Percentiles rank a stretch among this genome's conserved stretches.
These are phyloP conservation scores for Sclerotinia borealis DNA, from an alignment of 2,329 filamentous ascomycete species.

Conservation along the genomic window DNA sequence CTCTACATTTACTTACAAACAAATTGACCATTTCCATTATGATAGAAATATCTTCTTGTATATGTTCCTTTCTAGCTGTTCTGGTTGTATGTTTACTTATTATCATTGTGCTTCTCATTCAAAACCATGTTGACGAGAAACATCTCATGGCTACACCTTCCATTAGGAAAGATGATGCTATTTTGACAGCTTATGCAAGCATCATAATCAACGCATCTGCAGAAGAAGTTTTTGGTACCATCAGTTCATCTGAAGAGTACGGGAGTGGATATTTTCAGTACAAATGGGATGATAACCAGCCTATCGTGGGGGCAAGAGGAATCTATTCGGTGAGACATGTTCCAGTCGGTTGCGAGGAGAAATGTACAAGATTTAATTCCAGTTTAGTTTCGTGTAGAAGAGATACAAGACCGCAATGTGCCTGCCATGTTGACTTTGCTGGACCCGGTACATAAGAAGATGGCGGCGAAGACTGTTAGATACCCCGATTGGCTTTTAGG, in stretches of 20 bases:
- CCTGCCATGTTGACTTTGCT: slow-evolving; percentile 16
- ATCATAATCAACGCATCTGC: slow-evolving; percentile 18
- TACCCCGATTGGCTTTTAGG: slow-evolving; percentile 21
- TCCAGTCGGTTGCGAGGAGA: neutral
- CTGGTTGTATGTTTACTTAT: slow-evolving; percentile 11
- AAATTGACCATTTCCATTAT: neutral
- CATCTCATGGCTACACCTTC: slow-evolving; percentile 14
- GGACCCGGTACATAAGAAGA: slow-evolving; percentile 16
- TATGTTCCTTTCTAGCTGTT: neutral
- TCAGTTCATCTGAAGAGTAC: slow-evolving; percentile 19
- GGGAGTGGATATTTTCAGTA: slow-evolving; percentile 16
- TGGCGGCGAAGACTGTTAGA: slow-evolving; percentile 14
- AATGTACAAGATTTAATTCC: neutral
- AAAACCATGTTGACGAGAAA: slow-evolving; percentile 11
- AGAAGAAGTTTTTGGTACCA: slow-evolving; percentile 20
- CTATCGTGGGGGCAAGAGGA: slow-evolving; percentile 18
- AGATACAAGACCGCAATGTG: neutral
- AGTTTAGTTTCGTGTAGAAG: slow-evolving; percentile 3
- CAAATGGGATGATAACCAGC: slow-evolving; percentile 16
- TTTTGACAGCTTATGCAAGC: slow-evolving; percentile 18
- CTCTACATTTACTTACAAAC: neutral
- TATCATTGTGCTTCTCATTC: slow-evolving; percentile 15
- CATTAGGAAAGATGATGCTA: slow-evolving; percentile 14
- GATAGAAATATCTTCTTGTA: neutral
- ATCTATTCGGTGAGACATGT: slow-evolving; percentile 15